These are phyloP conservation scores for Monilinia fructicola DNA, from an alignment of 2,329 filamentous ascomycete genomes.

Conservation along the genomic window DNA sequence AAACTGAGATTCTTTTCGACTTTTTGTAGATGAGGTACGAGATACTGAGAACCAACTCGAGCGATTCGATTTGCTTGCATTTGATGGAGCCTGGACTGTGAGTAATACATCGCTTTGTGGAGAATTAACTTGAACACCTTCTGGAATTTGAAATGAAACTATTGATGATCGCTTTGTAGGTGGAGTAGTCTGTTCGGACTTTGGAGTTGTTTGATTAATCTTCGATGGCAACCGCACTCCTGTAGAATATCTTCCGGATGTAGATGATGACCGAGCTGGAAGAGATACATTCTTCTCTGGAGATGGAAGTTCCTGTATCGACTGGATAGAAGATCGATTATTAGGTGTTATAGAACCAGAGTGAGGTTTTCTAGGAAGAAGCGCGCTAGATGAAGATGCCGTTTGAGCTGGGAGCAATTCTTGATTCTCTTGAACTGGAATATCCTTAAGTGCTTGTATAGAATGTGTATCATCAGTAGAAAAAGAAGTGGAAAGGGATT, in stretches of 20 bases:
- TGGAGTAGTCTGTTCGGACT: background rate
- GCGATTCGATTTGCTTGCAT: constrained; percentile 7
- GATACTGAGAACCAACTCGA: constrained; percentile 14
- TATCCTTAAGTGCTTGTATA: background rate
- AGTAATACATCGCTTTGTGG: constrained; percentile 1
- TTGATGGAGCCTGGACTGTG: background rate
- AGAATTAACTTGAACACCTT: background rate
- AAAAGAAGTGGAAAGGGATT: constrained; percentile 9
- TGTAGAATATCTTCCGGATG: constrained; percentile 2
- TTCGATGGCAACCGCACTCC: background rate
- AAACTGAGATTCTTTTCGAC: background rate
- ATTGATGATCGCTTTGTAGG: constrained; percentile 10
- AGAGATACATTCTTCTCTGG: background rate
- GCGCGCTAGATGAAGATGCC: background rate
- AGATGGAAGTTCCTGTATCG: background rate
- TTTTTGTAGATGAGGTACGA: constrained; percentile 15
- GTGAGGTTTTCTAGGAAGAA: background rate
- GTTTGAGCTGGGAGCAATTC: background rate
- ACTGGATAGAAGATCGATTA: constrained; percentile 10
- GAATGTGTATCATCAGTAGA: background rate
- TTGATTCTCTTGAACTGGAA: background rate
- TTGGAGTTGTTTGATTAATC: background rate
- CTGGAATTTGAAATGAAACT: constrained; percentile 15
- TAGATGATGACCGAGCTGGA: background rate
- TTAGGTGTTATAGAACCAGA: background rate